Evolutionary conservation across 805 yeast genomes (phyloP).

Genomic region (Tetrapisispora namnaoensis): DNA sequence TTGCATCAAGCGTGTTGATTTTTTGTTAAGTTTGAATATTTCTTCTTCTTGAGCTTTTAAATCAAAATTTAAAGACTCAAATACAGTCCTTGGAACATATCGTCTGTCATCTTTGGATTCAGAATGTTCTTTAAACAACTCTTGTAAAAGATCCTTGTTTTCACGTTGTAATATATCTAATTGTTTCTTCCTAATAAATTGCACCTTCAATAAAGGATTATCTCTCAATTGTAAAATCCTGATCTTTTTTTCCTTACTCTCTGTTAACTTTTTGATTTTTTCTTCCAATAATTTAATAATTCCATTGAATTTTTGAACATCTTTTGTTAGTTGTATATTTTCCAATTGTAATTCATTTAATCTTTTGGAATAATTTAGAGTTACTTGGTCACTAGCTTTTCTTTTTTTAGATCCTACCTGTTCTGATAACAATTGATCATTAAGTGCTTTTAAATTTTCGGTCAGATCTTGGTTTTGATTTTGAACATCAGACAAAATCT

Average conservation of each 20-base stretch:
- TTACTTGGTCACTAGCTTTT: constrained; percentile 20
- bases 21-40: constrained; percentile 41
- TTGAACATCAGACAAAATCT: constrained; percentile 47
- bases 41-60: constrained; percentile 38
- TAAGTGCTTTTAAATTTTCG: constrained; percentile 29
- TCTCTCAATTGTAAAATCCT: constrained; percentile 53
- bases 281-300: constrained; percentile 30
- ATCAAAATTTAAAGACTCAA: constrained; percentile 53
- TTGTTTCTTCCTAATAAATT: constrained; percentile 44
- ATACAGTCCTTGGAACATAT: constrained; percentile 49
- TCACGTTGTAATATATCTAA: constrained; percentile 46
- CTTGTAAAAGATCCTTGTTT: constrained; percentile 42
- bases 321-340: constrained; percentile 32
- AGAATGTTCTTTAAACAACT: constrained; percentile 3
- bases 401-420: constrained; percentile 19
- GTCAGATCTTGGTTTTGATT: constrained; percentile 38
- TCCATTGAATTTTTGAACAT: constrained; percentile 31
- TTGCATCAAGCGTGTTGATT: constrained; percentile 42
- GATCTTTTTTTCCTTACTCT: constrained; percentile 31
- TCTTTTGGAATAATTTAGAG: constrained; percentile 21
- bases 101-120: constrained; percentile 4
- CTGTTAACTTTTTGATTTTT: constrained; percentile 30
- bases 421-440: constrained; percentile 18
- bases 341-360: constrained; percentile 33
- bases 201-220: constrained; percentile 57